Evolutionary conservation across 176 grass and related monocot species (phyloP).

Genomic region (Panicum miliaceum): DNA sequence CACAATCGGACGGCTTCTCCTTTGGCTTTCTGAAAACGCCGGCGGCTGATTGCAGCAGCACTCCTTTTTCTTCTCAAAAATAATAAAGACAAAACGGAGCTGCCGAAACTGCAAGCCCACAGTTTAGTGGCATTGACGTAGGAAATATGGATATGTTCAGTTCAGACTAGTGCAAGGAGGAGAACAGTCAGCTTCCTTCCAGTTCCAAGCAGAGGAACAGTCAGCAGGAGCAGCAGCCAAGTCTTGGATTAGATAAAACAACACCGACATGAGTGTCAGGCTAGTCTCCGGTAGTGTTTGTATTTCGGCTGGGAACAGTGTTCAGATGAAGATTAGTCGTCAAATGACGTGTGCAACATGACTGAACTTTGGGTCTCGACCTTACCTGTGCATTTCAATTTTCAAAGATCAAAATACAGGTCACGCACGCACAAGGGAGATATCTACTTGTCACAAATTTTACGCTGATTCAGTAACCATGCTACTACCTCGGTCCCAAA

Average conservation of each 20-base stretch:
- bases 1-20: too few relatives aligned
- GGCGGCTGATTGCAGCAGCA: neutral
- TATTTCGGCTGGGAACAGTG: neutral
- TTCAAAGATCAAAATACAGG: neutral
- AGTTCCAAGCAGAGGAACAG: neutral
- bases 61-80: neutral
- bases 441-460: neutral
- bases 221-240: neutral
- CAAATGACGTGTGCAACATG: neutral
- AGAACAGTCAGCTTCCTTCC: neutral
- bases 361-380: neutral
- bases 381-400: neutral
- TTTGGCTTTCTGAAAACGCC: neutral
- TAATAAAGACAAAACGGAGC: neutral
- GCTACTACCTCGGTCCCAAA: too few relatives aligned
- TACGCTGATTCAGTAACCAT: neutral
- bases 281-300: neutral
- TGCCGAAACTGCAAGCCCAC: neutral
- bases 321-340: neutral
- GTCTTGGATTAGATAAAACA: neutral
- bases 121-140: conserved; percentile 9
- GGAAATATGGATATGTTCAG: conserved; percentile 12
- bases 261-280: neutral
- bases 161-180: neutral
- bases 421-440: neutral